Evolutionary conservation across 1,284 basidiomycete genomes (phyloP).

Genomic region (Puccinia coronata): DNA sequence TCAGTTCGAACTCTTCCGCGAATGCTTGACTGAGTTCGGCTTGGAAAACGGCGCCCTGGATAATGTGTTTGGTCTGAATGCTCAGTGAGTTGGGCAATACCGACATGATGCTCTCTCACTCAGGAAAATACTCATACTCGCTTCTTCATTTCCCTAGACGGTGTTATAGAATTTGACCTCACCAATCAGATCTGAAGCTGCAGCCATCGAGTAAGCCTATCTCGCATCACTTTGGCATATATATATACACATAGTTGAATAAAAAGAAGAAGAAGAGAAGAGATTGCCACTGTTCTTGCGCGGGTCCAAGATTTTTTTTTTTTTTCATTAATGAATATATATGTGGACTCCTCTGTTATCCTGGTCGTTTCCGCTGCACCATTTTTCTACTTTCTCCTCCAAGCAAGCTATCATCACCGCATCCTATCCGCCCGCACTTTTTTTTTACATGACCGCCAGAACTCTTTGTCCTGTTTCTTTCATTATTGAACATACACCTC

Average conservation of each 20-base stretch:
- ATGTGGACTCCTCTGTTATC: neutral
- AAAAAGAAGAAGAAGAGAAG: too few relatives aligned
- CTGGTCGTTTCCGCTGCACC: neutral
- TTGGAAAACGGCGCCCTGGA: constrained; percentile 47
- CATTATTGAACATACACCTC: too few relatives aligned
- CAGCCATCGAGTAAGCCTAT: neutral
- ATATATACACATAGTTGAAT: too few relatives aligned
- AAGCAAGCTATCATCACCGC: too few relatives aligned
- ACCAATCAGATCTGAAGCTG: neutral
- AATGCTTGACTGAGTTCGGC: constrained; percentile 45
- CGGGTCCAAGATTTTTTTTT: neutral
- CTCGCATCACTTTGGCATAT: neutral
- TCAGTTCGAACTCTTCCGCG: constrained; percentile 46
- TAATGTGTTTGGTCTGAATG: constrained; percentile 48
- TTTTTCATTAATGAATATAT: neutral
- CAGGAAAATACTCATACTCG: neutral
- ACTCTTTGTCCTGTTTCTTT: too few relatives aligned
- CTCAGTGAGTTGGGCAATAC: constrained; percentile 23
- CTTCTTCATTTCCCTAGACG: neutral
- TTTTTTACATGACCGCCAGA: too few relatives aligned
- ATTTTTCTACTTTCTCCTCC: neutral
- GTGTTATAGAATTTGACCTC: neutral
- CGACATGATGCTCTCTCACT: neutral
- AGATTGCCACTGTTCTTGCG: neutral
- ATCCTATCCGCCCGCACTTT: too few relatives aligned